These are phyloP conservation scores for Iberis pinnata DNA, from an alignment of 345 rosid species.

Conservation along the genomic window DNA sequence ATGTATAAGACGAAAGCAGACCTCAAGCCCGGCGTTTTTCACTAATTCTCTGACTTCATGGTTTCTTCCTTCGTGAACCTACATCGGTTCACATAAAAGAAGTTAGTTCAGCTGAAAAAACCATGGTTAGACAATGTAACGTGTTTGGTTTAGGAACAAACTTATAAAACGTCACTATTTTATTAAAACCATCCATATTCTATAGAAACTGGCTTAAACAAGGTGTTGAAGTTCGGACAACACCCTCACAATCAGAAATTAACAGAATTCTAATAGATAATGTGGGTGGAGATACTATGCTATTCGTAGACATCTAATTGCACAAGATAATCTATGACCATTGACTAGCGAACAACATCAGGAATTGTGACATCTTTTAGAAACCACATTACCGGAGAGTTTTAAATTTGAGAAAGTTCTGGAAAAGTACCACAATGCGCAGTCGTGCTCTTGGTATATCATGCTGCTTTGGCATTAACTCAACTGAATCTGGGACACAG, in stretches of 20 bases:
- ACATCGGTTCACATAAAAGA: conserved; percentile 17
- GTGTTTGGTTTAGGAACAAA: neutral
- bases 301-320: neutral
- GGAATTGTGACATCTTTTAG: neutral
- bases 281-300: neutral
- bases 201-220: neutral
- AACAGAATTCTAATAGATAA: neutral
- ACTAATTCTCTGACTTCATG: conserved; percentile 94
- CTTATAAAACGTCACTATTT: neutral
- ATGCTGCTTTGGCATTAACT: conserved; percentile 70
- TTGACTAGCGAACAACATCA: neutral
- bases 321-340: conserved; percentile 1
- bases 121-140: conserved; percentile 1
- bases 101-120: neutral
- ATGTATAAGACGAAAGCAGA: conserved; percentile 32
- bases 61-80: conserved; percentile 97
- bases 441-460: conserved; percentile 60
- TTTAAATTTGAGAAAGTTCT: conserved; percentile 7
- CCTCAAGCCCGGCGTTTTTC: conserved; percentile 95
- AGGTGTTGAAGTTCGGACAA: neutral
- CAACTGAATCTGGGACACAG: conserved; percentile 86
- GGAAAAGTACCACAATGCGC: conserved; percentile 67
- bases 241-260: neutral
- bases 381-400: conserved; percentile 4
- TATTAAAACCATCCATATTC: neutral